A percentile compares a stretch with the other conserved stretches of the same genome.
Evolutionary conservation across 2,329 filamentous ascomycete species (phyloP).

Genomic region (Claviceps sp.): DNA sequence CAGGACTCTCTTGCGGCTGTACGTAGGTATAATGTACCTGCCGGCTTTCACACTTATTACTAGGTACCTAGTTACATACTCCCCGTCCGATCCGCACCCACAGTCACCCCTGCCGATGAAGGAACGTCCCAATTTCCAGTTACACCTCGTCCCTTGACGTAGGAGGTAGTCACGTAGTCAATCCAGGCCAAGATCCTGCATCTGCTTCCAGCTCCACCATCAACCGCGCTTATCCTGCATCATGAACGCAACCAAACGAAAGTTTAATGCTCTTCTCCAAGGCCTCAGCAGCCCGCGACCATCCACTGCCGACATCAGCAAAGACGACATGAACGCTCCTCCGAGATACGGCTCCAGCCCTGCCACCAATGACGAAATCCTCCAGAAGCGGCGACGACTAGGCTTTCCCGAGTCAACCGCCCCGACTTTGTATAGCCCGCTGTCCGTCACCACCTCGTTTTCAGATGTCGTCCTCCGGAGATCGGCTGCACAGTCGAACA

Average conservation of each 20-base stretch:
- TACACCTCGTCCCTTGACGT: background rate
- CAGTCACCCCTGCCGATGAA: background rate
- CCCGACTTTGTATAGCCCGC: conserved; percentile 12
- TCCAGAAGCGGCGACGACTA: conserved; percentile 40
- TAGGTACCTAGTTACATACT: too few species aligned
- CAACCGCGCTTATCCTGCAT: conserved; percentile 7
- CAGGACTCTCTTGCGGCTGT: too few species aligned
- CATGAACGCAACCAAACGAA: conserved; percentile 71
- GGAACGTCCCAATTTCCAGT: background rate
- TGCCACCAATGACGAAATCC: conserved; percentile 24
- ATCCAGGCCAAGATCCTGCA: background rate
- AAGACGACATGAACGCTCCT: conserved; percentile 12
- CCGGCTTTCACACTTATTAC: background rate
- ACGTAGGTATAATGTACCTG: background rate
- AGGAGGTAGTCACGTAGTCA: background rate
- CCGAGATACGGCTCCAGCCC: conserved; percentile 7
- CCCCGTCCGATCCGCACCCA: background rate
- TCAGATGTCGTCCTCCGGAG: conserved; percentile 4
- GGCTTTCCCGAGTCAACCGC: conserved; percentile 29
- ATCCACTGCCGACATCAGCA: conserved; percentile 5
- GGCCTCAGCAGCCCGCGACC: conserved; percentile 37
- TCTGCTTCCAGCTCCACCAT: background rate
- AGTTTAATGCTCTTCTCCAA: conserved; percentile 66
- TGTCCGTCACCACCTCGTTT: conserved; percentile 11
- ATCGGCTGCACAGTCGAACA: conserved; percentile 2